A percentile compares a stretch with the other conserved stretches of the same genome.
Conservation (phyloP, 2,329 filamentous ascomycete genomes). For the Helotiales sp. region DNA sequence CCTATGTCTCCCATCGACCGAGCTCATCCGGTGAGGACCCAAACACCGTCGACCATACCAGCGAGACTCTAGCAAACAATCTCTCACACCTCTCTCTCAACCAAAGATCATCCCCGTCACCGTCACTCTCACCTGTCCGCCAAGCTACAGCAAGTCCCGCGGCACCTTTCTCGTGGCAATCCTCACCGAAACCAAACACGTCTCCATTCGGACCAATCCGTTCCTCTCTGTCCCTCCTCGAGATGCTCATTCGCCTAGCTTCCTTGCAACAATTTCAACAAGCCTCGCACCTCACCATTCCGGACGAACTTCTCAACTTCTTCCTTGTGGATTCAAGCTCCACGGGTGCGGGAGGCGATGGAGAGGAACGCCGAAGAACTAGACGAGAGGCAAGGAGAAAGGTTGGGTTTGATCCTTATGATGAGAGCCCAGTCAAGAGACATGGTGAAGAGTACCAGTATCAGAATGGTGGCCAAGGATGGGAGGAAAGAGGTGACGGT, state of each 20-base stretch:
- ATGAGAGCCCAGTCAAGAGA: constrained; percentile 66
- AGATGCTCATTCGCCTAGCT: constrained; percentile 70
- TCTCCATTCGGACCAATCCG: constrained; percentile 53
- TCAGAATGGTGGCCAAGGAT: constrained; percentile 27
- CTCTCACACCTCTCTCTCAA: constrained; percentile 29
- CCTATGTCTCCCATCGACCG: constrained; percentile 25
- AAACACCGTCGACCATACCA: too few species aligned
- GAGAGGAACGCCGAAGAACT: constrained; percentile 58
- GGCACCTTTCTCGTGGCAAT: not conserved
- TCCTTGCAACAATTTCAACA: constrained; percentile 76
- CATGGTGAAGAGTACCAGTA: constrained; percentile 64
- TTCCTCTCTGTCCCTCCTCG: constrained; percentile 69
- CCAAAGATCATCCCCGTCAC: constrained; percentile 21
- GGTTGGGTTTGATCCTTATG: constrained; percentile 72
- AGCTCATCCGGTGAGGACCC: constrained; percentile 21
- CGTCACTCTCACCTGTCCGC: constrained; percentile 18
- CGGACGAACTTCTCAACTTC: constrained; percentile 72
- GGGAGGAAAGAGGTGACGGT: constrained; percentile 18
- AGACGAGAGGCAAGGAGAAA: constrained; percentile 59
- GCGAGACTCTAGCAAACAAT: constrained; percentile 15
- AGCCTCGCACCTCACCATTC: constrained; percentile 68
- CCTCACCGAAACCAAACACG: not conserved
- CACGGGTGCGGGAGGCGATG: constrained; percentile 63
- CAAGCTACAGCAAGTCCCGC: constrained; percentile 10
- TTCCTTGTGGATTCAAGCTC: constrained; percentile 69